Percentiles rank a stretch among this genome's conserved stretches.
Conservation (phyloP, 352 stramenopile genomes). For the Phytopythium boreale region DNA sequence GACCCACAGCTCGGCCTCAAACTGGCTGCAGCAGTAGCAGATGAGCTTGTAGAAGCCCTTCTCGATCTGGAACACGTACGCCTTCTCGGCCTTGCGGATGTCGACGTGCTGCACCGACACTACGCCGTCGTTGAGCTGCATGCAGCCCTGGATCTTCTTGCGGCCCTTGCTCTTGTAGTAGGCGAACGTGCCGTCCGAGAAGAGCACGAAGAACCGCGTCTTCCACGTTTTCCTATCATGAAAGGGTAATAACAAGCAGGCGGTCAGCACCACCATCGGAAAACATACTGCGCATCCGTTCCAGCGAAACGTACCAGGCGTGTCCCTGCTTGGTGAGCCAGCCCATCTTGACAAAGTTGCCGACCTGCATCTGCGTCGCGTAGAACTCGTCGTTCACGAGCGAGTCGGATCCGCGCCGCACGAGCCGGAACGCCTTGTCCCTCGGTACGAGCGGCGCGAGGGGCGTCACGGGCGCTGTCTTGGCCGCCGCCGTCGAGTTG, state of each 20-base stretch:
- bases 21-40: conserved; percentile 75
- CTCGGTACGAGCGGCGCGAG: conserved; percentile 15
- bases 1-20: conserved; percentile 83
- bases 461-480: background rate
- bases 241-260: too few species aligned
- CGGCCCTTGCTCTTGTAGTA: conserved; percentile 82
- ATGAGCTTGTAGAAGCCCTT: conserved; percentile 84
- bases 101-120: conserved; percentile 82
- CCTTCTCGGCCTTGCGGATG: conserved; percentile 51
- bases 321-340: conserved; percentile 86
- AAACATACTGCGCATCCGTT: background rate
- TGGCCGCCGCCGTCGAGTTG: conserved; percentile 10
- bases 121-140: conserved; percentile 82
- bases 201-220: conserved; percentile 83
- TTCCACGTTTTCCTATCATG: conserved; percentile 81
- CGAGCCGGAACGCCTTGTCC: conserved; percentile 38
- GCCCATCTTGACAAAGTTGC: conserved; percentile 79
- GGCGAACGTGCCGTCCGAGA: conserved; percentile 72
- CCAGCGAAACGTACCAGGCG: conserved; percentile 41
- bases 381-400: conserved; percentile 72
- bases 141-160: conserved; percentile 78
- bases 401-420: conserved; percentile 56
- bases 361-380: conserved; percentile 51
- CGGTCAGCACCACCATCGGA: background rate
- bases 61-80: conserved; percentile 80